Base-by-base conservation (phyloP, 441 rosid species). In the Croton laevigatus region DNA sequence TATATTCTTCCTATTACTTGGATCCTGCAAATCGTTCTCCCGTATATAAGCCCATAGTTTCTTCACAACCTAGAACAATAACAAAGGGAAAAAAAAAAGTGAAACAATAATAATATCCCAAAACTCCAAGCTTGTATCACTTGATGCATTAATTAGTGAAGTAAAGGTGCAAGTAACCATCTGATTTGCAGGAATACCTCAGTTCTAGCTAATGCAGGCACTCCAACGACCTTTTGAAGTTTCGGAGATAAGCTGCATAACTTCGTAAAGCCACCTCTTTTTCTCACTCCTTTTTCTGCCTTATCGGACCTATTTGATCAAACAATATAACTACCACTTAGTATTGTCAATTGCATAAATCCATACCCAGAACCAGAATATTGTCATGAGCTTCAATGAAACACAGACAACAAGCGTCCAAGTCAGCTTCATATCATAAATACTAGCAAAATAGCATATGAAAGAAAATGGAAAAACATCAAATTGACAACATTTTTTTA, bases 231-330 rank as follows among this genome's bases (percentile, higher is more conserved):
- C 59, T 79, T 73, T 72, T 91, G 93, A 70, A 91, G 96, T 66
- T 83, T 83, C n/a, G 96, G 96, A 71, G 98, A 91, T 65, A 93
- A 89, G 75, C 89, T 82, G 71, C 90, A 91, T 70, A 82, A 23
- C 84, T 84, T 93, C 65, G 83, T 68, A 79, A 91, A 91, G 17
- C 98, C 98, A 59, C 91, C 89, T 68, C 82, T 84, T 82, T 83
- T 91, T 88, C 84, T 89, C 46, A 73, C 81, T 22, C 70, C 76
- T 42, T 81, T 83, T 45, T 67, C 76, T 8, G 73, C 81, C 78
- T 85, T 81, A 8, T 71, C 76, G 67, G 83, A 81, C 87, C 97
- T 91, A 81, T 52, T 68, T 44, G 66, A 76, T 62, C 19, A 60
- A n/a, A 49, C 16, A 40, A 17, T 42, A 58, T 0, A 71, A 62